A percentile compares a stretch with the other conserved stretches of the same genome.
phyloP scores from a whole-genome alignment of 139 green algal genomes.

The Tetradesmus obliquus region DNA sequence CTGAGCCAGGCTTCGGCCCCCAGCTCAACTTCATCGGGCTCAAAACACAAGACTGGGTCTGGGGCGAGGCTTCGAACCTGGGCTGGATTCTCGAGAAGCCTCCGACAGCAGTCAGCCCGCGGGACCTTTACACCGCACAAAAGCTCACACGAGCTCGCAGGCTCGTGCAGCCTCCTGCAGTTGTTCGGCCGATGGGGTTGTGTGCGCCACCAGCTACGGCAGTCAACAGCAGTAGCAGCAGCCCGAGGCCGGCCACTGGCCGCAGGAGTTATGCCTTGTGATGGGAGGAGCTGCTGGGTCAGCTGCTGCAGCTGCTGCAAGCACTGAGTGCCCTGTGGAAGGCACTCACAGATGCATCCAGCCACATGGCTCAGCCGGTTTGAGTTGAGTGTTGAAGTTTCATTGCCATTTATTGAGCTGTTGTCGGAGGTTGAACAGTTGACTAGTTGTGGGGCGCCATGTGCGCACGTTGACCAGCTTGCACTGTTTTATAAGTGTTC shows the following conservation, averaged over 20 bases:
- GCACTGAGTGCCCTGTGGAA: not conserved
- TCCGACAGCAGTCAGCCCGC: not conserved
- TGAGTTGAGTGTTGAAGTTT: not conserved
- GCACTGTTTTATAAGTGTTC: not conserved
- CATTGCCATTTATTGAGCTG: not conserved
- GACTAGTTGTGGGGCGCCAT: not conserved
- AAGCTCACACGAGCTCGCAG: conserved; percentile 7
- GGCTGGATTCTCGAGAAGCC: conserved; percentile 38
- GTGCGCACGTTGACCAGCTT: not conserved
- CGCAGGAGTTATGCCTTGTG: not conserved
- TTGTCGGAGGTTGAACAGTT: not conserved
- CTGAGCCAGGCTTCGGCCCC: conserved; percentile 22
- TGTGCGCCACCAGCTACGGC: not conserved
- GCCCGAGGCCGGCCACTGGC: not conserved
- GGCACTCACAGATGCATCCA: no score
- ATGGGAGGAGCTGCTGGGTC: not conserved
- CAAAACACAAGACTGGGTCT: conserved; percentile 39
- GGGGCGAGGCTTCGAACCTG: not conserved
- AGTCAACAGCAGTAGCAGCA: not conserved
- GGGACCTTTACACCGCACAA: conserved; percentile 26
- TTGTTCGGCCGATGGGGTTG: not conserved
- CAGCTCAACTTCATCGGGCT: conserved; percentile 42
- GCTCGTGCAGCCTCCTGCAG: conserved; percentile 11
- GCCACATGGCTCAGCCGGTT: no score
- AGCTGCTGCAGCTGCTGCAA: not conserved